Conservation (phyloP, 768 basidiomycete genomes). For the Mycena belliarum region DNA sequence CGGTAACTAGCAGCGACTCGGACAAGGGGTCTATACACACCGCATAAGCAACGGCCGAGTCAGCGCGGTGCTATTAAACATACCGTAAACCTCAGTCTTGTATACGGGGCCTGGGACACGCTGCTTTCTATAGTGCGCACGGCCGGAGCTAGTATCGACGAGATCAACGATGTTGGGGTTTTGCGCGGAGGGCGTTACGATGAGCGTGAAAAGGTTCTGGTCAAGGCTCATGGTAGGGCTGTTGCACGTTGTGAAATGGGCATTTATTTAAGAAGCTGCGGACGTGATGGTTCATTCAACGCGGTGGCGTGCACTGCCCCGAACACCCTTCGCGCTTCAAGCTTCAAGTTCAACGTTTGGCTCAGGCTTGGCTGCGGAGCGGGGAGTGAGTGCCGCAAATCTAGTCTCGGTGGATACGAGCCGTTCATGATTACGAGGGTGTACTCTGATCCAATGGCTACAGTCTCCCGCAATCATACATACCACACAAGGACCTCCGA, state of each 20-base stretch:
- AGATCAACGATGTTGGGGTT: slow-evolving; percentile 69
- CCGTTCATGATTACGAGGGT: too few species aligned
- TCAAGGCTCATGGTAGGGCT: slow-evolving; percentile 68
- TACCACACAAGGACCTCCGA: too few species aligned
- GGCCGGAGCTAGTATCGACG: slow-evolving; percentile 62
- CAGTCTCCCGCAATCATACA: too few species aligned
- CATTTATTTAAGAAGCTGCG: slow-evolving; percentile 4
- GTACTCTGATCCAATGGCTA: too few species aligned
- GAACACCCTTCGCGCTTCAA: neutral
- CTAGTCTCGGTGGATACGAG: too few species aligned
- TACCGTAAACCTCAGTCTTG: slow-evolving; percentile 69
- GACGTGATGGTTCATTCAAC: neutral
- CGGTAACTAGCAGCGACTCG: slow-evolving; percentile 69
- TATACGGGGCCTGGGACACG: slow-evolving; percentile 52
- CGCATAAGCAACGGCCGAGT: too few species aligned
- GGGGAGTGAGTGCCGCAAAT: too few species aligned
- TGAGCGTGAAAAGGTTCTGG: slow-evolving; percentile 82
- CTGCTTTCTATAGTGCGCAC: slow-evolving; percentile 71
- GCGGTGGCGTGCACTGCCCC: neutral
- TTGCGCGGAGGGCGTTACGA: slow-evolving; percentile 58
- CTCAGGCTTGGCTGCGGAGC: neutral
- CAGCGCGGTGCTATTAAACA: neutral
- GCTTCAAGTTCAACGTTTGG: too few species aligned
- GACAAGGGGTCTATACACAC: slow-evolving; percentile 43
- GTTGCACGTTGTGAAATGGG: neutral